These are phyloP conservation scores for Syzygium malaccense DNA, from an alignment of 441 rosid species.

Conservation along the genomic window DNA sequence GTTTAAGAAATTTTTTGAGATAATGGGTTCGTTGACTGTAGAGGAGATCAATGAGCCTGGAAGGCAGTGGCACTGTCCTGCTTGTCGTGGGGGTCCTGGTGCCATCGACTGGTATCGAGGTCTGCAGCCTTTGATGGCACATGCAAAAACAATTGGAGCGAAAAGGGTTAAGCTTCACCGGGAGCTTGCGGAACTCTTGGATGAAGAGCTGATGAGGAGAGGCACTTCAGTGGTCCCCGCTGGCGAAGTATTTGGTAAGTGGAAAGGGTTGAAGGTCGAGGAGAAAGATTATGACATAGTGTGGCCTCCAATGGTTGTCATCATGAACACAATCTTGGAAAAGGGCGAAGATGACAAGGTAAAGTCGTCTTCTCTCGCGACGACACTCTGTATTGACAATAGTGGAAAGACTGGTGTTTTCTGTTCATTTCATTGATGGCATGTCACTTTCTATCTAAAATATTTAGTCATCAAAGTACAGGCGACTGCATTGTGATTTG, in stretches of 20 bases:
- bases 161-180: conserved; percentile 55
- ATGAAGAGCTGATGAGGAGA: conserved; percentile 39
- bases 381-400: not conserved
- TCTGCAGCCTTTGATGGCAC: conserved; percentile 49
- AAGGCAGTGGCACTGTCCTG: conserved; percentile 76
- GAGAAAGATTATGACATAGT: conserved; percentile 48
- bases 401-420: not conserved
- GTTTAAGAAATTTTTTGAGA: conserved; percentile 41
- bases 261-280: conserved; percentile 48
- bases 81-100: conserved; percentile 65
- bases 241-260: conserved; percentile 45
- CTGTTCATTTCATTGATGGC: not conserved
- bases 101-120: conserved; percentile 58
- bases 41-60: conserved; percentile 49
- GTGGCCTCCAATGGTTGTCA: conserved; percentile 67
- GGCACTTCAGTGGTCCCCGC: conserved; percentile 44
- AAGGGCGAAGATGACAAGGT: conserved; percentile 62
- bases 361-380: not conserved
- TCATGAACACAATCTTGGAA: conserved; percentile 51
- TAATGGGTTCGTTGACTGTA: conserved; percentile 30
- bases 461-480: not conserved
- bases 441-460: not conserved
- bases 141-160: conserved; percentile 57
- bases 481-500: not conserved
- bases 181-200: conserved; percentile 47